Evolutionary conservation across 352 stramenopile species (phyloP), one percentile per base, ranked within the genome.

Genomic region (Halophytophthora batemanensis): DNA sequence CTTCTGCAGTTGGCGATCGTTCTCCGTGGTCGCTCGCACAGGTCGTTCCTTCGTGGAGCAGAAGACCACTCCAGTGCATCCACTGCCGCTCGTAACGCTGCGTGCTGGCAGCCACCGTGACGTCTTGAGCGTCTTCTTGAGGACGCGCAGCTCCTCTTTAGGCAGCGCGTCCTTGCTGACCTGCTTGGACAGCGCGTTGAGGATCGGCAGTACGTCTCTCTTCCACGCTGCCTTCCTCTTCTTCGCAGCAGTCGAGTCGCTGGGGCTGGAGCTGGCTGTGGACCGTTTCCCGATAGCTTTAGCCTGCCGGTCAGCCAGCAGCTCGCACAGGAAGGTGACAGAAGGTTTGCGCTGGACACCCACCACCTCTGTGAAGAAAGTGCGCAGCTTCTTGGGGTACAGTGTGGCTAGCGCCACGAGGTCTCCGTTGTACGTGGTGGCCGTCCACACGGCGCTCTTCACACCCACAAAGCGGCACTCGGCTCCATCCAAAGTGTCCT

Each of bases 291-390:
- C 25, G 25, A 31, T 8, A 8, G 25, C 25, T 8, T 11, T 18
- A 17, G 8, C 15, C 34, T 64, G 37, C 14, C 64, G 46, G 17
- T 39, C 31, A 14, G n/a, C 33, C 8, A 87, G 50, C 22, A 55
- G 60, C 34, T 71, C 53, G 38, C 64, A 82, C 12, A 92, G 57
- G 13, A 72, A 71, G 1, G 42, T 53, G 12, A 82, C 58, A 4
- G 77, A 84, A 0, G 77, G 79, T 48, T 86, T 87, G n/a, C 57
- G 55, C n/a, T 74, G 56, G 13, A 92, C 69, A 15, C 77, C 75
- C 45, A 71, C 87, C 6, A 92, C 45, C 0, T 82, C 66, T 6
- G 64, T 73, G 56, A 92, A 92, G 40, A 92, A 92, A 6, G 56
- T 44, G 8, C 66, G 66, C 3, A 90, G 59, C 8, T 53, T 40